Evolutionary conservation across 805 yeast species (phyloP).

Genomic region (Starmerella gropengiesseri): DNA sequence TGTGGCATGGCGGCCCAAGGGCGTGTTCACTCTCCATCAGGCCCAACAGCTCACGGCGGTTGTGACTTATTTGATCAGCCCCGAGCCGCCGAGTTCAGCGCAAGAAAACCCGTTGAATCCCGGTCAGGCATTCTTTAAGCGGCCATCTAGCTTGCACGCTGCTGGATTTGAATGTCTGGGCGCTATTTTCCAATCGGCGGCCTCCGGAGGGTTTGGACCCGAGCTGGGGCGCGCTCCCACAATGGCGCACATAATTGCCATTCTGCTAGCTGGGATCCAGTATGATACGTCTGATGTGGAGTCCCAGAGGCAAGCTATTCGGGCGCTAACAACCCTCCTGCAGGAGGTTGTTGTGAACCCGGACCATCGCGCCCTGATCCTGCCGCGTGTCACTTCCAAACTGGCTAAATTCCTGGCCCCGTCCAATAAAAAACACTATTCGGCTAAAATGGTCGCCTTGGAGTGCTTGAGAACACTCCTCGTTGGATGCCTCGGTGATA

Average conservation of each 20-base stretch:
- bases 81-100: constrained; percentile 12
- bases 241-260: constrained; percentile 22
- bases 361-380: constrained; percentile 16
- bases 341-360: constrained; percentile 9
- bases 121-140: constrained; percentile 10
- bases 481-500: constrained; percentile 4
- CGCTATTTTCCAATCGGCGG: constrained; percentile 21
- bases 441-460: constrained; percentile 13
- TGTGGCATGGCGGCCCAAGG: constrained; percentile 15
- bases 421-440: constrained; percentile 15
- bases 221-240: constrained; percentile 20
- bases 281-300: constrained; percentile 15
- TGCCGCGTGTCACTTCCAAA: constrained; percentile 20
- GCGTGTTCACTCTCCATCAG: constrained; percentile 15
- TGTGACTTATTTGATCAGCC: constrained; percentile 23
- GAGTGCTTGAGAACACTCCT: constrained; percentile 4
- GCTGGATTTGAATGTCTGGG: constrained; percentile 26
- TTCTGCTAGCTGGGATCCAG: constrained; percentile 22
- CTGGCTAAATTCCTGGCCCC: constrained; percentile 16
- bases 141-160: constrained; percentile 20
- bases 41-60: constrained; percentile 25
- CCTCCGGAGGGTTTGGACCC: constrained; percentile 7
- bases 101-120: not conserved
- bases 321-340: constrained; percentile 15
- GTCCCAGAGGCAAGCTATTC: constrained; percentile 22